Percentiles rank a stretch among this genome's conserved stretches.
These are phyloP conservation scores for Selenicereus undatus DNA, from an alignment of 148 eudicot species.

Conservation along the genomic window DNA sequence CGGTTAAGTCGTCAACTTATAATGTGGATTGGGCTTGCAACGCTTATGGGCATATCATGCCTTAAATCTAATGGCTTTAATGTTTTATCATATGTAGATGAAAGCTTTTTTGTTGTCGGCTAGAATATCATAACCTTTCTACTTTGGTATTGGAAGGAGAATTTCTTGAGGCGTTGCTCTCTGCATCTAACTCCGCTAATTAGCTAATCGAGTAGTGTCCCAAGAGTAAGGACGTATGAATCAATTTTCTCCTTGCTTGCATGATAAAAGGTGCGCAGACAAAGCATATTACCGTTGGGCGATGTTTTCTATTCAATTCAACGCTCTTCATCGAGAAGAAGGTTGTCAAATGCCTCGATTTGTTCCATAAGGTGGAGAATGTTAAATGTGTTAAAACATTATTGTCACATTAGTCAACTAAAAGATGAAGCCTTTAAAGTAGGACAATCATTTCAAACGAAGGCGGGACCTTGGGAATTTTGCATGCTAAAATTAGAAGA, in stretches of 20 bases:
- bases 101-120: constrained; percentile 10
- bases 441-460: neutral
- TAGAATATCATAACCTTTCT: constrained; percentile 27
- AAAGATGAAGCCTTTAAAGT: neutral
- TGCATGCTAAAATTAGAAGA: neutral
- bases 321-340: constrained; percentile 30
- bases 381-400: too few species aligned
- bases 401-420: neutral
- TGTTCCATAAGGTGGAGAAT: too few species aligned
- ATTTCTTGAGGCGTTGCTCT: constrained; percentile 41
- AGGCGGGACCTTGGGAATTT: neutral
- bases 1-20: too few species aligned
- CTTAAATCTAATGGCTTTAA: too few species aligned
- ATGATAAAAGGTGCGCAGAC: constrained; percentile 81
- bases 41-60: too few species aligned
- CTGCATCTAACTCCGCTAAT: constrained; percentile 51
- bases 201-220: constrained; percentile 64
- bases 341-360: neutral
- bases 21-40: too few species aligned
- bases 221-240: constrained; percentile 53
- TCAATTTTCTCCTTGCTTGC: constrained; percentile 68
- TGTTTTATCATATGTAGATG: neutral
- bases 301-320: constrained; percentile 58
- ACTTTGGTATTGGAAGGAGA: constrained; percentile 41
- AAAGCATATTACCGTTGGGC: constrained; percentile 34